Conservation (phyloP, 495 filamentous ascomycete genomes). For the Cercophora samala region DNA sequence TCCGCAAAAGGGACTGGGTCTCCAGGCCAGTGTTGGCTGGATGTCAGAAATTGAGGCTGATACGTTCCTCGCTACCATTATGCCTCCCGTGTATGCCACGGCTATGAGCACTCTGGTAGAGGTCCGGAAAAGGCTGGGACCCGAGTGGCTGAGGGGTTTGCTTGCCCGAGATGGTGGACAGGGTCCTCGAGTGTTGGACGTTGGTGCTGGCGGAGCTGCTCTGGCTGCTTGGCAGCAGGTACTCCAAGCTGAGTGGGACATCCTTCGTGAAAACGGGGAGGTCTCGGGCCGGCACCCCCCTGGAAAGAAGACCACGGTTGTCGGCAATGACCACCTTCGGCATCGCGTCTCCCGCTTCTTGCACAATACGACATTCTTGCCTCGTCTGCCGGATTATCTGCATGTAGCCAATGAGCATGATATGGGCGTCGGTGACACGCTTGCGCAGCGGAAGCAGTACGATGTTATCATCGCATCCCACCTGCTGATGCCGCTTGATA, state of each 20-base stretch:
- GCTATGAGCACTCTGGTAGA: slow-evolving; percentile 73
- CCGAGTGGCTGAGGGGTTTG: slow-evolving; percentile 70
- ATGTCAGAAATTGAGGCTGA: slow-evolving; percentile 90
- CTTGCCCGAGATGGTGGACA: slow-evolving; percentile 61
- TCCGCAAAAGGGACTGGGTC: slow-evolving; percentile 63
- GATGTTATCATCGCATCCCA: slow-evolving; percentile 91
- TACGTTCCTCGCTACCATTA: slow-evolving; percentile 70
- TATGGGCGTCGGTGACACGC: slow-evolving; percentile 33
- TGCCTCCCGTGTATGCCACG: slow-evolving; percentile 78
- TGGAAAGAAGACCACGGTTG: slow-evolving; percentile 51
- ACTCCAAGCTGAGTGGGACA: slow-evolving; percentile 72
- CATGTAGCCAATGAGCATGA: slow-evolving; percentile 50
- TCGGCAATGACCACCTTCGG: slow-evolving; percentile 56
- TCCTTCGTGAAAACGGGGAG: slow-evolving; percentile 53
- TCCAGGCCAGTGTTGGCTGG: slow-evolving; percentile 64
- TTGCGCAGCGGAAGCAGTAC: slow-evolving; percentile 67
- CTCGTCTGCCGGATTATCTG: slow-evolving; percentile 87
- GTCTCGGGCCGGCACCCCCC: slow-evolving; percentile 34
- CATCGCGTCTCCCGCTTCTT: slow-evolving; percentile 71
- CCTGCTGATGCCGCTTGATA: slow-evolving; percentile 64
- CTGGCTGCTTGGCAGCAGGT: slow-evolving; percentile 82
- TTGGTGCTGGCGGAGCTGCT: slow-evolving; percentile 79
- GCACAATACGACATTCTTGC: slow-evolving; percentile 87
- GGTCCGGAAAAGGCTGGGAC: slow-evolving; percentile 77
- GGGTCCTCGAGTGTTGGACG: slow-evolving; percentile 76